A percentile compares a stretch with the other conserved stretches of the same genome.
phyloP scores from a whole-genome alignment of 768 basidiomycete genomes.

The Amanita rimosa region DNA sequence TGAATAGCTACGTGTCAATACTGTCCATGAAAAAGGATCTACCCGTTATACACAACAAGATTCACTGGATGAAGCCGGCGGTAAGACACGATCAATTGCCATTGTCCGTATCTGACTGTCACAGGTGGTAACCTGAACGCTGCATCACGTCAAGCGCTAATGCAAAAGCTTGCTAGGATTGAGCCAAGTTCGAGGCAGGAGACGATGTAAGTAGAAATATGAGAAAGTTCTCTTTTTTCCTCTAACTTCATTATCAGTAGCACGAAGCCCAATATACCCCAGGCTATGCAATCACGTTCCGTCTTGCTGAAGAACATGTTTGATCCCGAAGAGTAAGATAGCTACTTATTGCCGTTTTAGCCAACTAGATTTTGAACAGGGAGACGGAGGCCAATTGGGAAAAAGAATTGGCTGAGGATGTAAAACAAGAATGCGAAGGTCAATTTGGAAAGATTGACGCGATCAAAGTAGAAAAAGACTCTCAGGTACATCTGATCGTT shows the following conservation, averaged over 20 bases:
- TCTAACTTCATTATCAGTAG: slow-evolving; percentile 25
- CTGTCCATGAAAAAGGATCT: slow-evolving; percentile 85
- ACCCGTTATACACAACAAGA: slow-evolving; percentile 67
- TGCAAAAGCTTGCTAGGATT: slow-evolving; percentile 99
- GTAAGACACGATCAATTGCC: slow-evolving; percentile 25
- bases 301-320: slow-evolving; percentile 95
- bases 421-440: slow-evolving; percentile 84
- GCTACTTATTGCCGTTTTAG: not conserved
- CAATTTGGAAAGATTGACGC: slow-evolving; percentile 84
- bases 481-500: slow-evolving; percentile 45
- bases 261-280: slow-evolving; percentile 68
- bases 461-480: slow-evolving; percentile 91
- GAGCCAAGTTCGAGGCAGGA: slow-evolving; percentile 51
- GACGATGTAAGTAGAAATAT: slow-evolving; percentile 39
- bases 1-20: slow-evolving; percentile 73
- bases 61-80: slow-evolving; percentile 82
- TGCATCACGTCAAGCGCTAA: slow-evolving; percentile 96
- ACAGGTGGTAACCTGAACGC: slow-evolving; percentile 95
- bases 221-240: not conserved
- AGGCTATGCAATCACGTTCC: slow-evolving; percentile 81
- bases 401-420: slow-evolving; percentile 90
- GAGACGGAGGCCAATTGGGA: slow-evolving; percentile 98
- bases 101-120: not conserved
- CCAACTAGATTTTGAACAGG: slow-evolving; percentile 25
- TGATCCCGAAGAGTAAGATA: slow-evolving; percentile 82